Evolutionary conservation across 805 yeast species (phyloP).

Genomic region (Maudiozyma turicensis): DNA sequence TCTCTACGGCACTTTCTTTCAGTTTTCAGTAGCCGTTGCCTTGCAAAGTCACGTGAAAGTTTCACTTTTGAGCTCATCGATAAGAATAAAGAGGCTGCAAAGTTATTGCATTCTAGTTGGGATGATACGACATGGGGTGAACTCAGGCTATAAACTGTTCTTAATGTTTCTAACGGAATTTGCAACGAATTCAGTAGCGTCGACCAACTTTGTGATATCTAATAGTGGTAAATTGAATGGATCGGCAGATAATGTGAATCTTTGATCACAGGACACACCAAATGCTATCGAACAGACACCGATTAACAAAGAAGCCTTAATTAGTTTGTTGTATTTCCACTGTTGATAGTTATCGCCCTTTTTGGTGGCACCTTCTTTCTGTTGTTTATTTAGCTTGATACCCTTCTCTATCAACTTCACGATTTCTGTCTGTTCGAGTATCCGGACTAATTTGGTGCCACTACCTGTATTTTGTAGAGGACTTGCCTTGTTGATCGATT

Average conservation of each 20-base stretch:
- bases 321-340: background rate
- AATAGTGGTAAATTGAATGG: background rate
- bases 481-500: constrained; percentile 19
- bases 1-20: no score
- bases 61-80: no score
- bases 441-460: constrained; percentile 3
- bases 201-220: background rate
- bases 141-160: background rate
- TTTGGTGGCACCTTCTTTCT: background rate
- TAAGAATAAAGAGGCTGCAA: no score
- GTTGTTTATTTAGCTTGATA: constrained; percentile 11
- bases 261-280: background rate
- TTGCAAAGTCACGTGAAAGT: no score
- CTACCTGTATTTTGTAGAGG: constrained; percentile 22
- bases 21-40: no score
- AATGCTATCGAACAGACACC: background rate
- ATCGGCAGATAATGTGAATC: background rate
- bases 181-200: background rate
- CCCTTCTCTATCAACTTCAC: constrained; percentile 11
- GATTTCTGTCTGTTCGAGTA: constrained; percentile 5
- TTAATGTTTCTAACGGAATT: background rate
- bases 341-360: background rate
- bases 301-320: background rate
- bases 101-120: background rate
- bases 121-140: no score